Percentiles rank a stretch among this genome's conserved stretches.
These are phyloP conservation scores for Botryotinia calthae DNA, from an alignment of 2,329 filamentous ascomycete genomes.

Conservation along the genomic window DNA sequence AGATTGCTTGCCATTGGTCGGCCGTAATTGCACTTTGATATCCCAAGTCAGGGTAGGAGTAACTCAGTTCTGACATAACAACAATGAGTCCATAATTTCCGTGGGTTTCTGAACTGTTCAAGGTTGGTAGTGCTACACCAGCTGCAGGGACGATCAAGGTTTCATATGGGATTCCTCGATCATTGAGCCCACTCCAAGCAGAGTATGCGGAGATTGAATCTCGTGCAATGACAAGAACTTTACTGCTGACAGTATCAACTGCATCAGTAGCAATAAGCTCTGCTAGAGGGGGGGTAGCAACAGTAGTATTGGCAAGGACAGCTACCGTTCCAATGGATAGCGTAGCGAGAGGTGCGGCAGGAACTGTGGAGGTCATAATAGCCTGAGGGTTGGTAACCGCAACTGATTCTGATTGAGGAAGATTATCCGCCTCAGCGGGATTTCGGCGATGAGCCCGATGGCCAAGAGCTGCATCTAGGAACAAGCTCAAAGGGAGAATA, in stretches of 20 bases:
- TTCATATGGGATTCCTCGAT: constrained; percentile 59
- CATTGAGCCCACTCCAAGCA: constrained; percentile 54
- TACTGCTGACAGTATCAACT: constrained; percentile 40
- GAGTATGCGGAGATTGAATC: constrained; percentile 49
- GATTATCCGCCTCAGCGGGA: not conserved
- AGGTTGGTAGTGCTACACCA: constrained; percentile 49
- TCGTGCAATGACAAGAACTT: constrained; percentile 55
- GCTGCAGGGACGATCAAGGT: constrained; percentile 51
- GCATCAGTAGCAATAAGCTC: not conserved
- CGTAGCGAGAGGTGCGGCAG: constrained; percentile 13
- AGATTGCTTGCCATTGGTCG: constrained; percentile 55
- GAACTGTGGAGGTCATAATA: constrained; percentile 12
- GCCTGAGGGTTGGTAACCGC: constrained; percentile 15
- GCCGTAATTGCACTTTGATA: constrained; percentile 44
- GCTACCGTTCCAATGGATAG: not conserved
- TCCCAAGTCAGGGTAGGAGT: constrained; percentile 42
- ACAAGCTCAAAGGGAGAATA: constrained; percentile 17
- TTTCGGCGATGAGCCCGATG: constrained; percentile 16
- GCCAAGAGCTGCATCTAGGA: constrained; percentile 16
- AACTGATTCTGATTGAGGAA: constrained; percentile 13
- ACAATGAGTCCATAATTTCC: constrained; percentile 59
- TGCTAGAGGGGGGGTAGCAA: not conserved
- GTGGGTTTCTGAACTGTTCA: constrained; percentile 46
- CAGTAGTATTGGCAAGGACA: constrained; percentile 20
- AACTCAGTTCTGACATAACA: constrained; percentile 33